A percentile compares a stretch with the other conserved stretches of the same genome.
These are phyloP conservation scores for Malassezia caprae DNA, from an alignment of 1,284 basidiomycete species.

Conservation along the genomic window DNA sequence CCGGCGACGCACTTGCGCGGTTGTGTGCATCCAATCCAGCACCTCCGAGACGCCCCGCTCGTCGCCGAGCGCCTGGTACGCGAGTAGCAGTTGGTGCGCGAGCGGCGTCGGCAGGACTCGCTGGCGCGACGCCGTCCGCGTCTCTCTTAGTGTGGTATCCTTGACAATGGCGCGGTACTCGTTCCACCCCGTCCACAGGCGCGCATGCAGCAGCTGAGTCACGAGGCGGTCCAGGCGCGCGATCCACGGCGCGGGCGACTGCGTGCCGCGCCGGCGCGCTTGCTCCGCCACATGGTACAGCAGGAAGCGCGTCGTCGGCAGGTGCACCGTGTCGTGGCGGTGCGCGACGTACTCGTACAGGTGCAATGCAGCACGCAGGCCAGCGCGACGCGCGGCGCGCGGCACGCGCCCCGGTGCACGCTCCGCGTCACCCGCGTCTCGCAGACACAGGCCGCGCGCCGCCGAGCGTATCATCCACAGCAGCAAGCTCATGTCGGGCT, in stretches of 20 bases:
- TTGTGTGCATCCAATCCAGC: constrained; percentile 7
- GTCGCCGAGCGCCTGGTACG: constrained; percentile 8
- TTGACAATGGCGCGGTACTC: background rate
- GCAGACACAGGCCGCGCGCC: constrained; percentile 6
- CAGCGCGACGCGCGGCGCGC: background rate
- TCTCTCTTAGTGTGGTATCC: background rate
- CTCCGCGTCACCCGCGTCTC: background rate
- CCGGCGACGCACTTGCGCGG: background rate
- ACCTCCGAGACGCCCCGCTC: background rate
- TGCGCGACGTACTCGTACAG: background rate
- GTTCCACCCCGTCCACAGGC: background rate
- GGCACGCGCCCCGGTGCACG: background rate
- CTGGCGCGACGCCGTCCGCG: background rate
- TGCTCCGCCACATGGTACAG: constrained; percentile 5
- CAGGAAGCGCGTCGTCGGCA: constrained; percentile 8
- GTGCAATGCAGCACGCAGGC: background rate
- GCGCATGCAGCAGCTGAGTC: background rate
- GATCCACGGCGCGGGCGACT: background rate
- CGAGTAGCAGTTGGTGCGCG: background rate
- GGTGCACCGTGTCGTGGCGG: background rate
- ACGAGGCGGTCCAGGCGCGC: background rate
- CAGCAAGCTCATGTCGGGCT: background rate
- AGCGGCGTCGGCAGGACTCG: background rate
- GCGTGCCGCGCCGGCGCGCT: background rate
- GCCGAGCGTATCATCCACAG: constrained; percentile 9